phyloP scores from a whole-genome alignment of 2,329 filamentous ascomycete species.

The Ustulina deusta region DNA sequence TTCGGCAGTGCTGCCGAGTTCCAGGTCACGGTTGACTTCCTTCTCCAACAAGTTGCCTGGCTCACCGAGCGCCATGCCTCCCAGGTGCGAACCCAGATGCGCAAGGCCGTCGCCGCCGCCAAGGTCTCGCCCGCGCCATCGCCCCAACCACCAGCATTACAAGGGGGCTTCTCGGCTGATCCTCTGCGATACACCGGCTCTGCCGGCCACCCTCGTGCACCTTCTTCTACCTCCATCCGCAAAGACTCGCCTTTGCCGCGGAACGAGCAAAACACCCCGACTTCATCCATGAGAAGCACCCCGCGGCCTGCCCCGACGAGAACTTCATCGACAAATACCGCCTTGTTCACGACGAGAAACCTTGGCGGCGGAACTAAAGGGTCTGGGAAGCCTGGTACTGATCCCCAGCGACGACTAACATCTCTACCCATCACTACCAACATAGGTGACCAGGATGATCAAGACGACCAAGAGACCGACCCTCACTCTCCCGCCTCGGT shows the following conservation, averaged over 20 bases:
- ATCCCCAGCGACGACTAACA: conserved; percentile 58
- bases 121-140: conserved; percentile 67
- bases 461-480: conserved; percentile 53
- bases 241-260: conserved; percentile 67
- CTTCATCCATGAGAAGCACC: conserved; percentile 58
- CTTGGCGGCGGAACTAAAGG: conserved; percentile 52
- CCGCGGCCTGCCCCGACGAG: conserved; percentile 61
- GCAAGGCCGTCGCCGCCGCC: conserved; percentile 73
- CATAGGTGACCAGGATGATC: conserved; percentile 51
- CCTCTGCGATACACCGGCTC: conserved; percentile 66
- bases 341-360: conserved; percentile 52
- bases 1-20: conserved; percentile 75
- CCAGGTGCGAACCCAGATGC: conserved; percentile 90
- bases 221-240: conserved; percentile 68
- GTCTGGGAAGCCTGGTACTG: conserved; percentile 47
- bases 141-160: conserved; percentile 67
- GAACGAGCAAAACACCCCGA: conserved; percentile 59
- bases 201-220: conserved; percentile 57
- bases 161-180: conserved; percentile 56
- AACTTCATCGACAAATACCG: conserved; percentile 62
- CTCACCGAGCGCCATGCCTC: conserved; percentile 91
- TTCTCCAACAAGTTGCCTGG: conserved; percentile 93
- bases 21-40: conserved; percentile 86
- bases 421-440: conserved; percentile 58
- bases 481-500: conserved; percentile 57